phyloP scores from a whole-genome alignment of 2,329 filamentous ascomycete species.

The Pyrenophora seminiperda region DNA sequence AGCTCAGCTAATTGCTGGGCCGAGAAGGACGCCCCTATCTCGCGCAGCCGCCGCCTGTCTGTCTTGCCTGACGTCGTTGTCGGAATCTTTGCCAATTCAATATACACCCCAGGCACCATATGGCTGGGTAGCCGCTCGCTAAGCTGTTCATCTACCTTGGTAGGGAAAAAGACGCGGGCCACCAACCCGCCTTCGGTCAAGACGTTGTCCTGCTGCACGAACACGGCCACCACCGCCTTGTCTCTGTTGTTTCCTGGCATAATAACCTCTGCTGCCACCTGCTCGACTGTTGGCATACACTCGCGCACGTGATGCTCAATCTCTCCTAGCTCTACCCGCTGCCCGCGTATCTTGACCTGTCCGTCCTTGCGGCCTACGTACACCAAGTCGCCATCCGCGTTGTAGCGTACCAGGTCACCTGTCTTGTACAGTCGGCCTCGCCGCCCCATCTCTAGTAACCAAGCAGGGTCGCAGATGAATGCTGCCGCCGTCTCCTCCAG shows the following conservation, averaged over 20 bases:
- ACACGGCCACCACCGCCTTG: no score
- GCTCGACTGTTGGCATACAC: no score
- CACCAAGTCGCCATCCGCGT: slow-evolving; percentile 17
- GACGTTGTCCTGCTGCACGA: neutral
- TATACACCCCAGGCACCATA: slow-evolving; percentile 5
- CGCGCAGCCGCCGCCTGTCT: slow-evolving; percentile 25
- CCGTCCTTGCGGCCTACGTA: slow-evolving; percentile 26
- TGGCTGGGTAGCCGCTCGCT: neutral
- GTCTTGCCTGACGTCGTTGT: slow-evolving; percentile 53
- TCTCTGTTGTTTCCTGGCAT: neutral
- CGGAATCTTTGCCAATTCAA: slow-evolving; percentile 30
- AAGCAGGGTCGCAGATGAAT: slow-evolving; percentile 16
- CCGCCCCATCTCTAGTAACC: neutral
- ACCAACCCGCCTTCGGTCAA: neutral
- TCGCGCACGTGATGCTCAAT: slow-evolving; percentile 19
- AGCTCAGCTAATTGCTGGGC: slow-evolving; percentile 5
- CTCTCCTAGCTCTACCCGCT: slow-evolving; percentile 34
- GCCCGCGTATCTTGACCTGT: slow-evolving; percentile 33
- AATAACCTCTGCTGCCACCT: neutral
- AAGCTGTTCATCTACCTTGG: neutral
- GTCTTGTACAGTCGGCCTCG: slow-evolving; percentile 36
- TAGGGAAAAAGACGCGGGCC: neutral
- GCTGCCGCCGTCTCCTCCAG: slow-evolving; percentile 18
- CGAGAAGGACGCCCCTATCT: slow-evolving; percentile 4
- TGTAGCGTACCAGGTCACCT: slow-evolving; percentile 25